A percentile compares a stretch with the other conserved stretches of the same genome.
These are phyloP conservation scores for Aspergillus sclerotioniger DNA, from an alignment of 495 filamentous ascomycete genomes.

Conservation along the genomic window DNA sequence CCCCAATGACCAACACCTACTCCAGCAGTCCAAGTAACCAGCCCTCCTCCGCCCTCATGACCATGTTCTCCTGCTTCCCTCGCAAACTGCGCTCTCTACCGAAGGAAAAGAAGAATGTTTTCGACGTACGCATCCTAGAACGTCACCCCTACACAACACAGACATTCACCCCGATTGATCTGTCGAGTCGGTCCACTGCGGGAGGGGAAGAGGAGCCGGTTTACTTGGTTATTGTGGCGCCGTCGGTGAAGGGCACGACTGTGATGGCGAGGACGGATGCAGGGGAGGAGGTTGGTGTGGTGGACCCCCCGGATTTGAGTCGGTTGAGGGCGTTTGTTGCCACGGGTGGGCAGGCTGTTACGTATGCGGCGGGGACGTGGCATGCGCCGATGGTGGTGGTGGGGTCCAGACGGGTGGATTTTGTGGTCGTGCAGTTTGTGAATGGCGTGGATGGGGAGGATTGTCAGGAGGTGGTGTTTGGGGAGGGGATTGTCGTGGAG, in stretches of 20 bases:
- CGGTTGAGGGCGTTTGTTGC: constrained; percentile 76
- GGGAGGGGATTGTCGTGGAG: constrained; percentile 37
- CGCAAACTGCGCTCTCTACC: constrained; percentile 43
- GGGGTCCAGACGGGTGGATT: constrained; percentile 66
- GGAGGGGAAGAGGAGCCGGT: constrained; percentile 34
- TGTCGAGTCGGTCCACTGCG: constrained; percentile 46
- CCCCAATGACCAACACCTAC: constrained; percentile 68
- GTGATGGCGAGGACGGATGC: constrained; percentile 33
- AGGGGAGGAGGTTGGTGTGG: constrained; percentile 34
- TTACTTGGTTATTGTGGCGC: constrained; percentile 91
- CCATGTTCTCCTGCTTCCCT: constrained; percentile 86
- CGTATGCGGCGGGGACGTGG: constrained; percentile 90
- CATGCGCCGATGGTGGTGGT: constrained; percentile 96
- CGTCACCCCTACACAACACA: constrained; percentile 93
- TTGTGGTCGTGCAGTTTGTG: constrained; percentile 84
- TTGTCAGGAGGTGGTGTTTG: constrained; percentile 76
- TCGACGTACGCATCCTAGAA: constrained; percentile 77
- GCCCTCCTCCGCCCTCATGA: constrained; percentile 64
- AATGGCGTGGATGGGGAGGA: constrained; percentile 86
- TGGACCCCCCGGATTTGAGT: constrained; percentile 70
- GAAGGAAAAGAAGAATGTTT: constrained; percentile 32
- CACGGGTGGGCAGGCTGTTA: constrained; percentile 78
- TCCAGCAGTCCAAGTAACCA: constrained; percentile 57
- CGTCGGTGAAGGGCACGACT: constrained; percentile 48
- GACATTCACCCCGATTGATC: constrained; percentile 80